Conservation (phyloP, 2,329 filamentous ascomycete genomes). For the Lojkania enalia region DNA sequence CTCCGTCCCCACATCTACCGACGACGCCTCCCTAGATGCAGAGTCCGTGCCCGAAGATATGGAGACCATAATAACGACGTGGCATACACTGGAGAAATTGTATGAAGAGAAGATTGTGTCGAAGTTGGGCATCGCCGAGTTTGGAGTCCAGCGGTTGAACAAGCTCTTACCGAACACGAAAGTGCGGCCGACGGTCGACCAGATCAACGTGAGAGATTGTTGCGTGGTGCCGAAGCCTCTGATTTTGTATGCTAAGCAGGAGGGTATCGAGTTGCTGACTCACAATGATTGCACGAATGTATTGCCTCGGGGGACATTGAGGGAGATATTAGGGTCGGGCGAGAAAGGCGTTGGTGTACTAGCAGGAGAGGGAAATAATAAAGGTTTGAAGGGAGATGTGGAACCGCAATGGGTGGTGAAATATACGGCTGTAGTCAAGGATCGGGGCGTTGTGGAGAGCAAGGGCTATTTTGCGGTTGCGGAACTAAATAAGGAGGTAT, state of each 20-base stretch:
- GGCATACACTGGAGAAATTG: constrained; percentile 70
- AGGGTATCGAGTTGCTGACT: constrained; percentile 84
- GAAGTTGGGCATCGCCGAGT: constrained; percentile 85
- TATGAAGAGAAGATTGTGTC: constrained; percentile 71
- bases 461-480: constrained; percentile 96
- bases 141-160: constrained; percentile 80
- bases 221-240: constrained; percentile 92
- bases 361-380: constrained; percentile 59
- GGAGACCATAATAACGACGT: constrained; percentile 68
- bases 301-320: constrained; percentile 78
- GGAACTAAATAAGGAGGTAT: constrained; percentile 59
- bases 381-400: constrained; percentile 74
- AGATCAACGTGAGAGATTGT: constrained; percentile 95
- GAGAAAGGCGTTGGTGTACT: constrained; percentile 75
- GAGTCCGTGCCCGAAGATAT: constrained; percentile 56
- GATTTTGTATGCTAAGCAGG: constrained; percentile 77
- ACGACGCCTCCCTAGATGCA: constrained; percentile 44
- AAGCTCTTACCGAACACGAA: constrained; percentile 72
- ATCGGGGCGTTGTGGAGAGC: constrained; percentile 94
- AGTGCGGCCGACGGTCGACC: constrained; percentile 80
- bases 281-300: constrained; percentile 95
- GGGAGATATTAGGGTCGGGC: constrained; percentile 78
- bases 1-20: constrained; percentile 44
- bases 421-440: constrained; percentile 92
- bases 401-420: constrained; percentile 94